A percentile compares a stretch with the other conserved stretches of the same genome.
These are phyloP conservation scores for Leishmania major DNA, from an alignment of 208 protist genomes.

Conservation along the genomic window DNA sequence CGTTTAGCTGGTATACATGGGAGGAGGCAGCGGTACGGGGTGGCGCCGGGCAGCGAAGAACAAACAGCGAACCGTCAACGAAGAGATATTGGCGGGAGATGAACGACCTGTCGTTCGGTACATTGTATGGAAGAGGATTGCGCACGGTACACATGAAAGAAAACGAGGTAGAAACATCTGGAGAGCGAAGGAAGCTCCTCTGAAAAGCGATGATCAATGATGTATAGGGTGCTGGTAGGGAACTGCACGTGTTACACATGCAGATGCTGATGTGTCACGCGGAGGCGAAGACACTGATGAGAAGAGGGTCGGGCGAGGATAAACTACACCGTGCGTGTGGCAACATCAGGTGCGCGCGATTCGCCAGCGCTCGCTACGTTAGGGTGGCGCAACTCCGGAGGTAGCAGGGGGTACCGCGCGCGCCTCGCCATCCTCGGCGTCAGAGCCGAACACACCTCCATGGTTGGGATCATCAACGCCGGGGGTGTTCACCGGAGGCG, in stretches of 20 bases:
- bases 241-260: background rate
- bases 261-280: background rate
- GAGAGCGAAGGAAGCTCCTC: background rate
- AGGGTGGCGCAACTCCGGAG: background rate
- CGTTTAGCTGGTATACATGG: background rate
- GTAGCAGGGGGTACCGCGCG: background rate
- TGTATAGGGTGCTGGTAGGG: background rate
- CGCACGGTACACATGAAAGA: background rate
- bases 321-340: background rate
- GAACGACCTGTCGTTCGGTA: background rate
- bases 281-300: background rate
- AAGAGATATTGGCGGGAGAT: background rate
- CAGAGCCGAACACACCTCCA: background rate
- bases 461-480: background rate
- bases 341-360: background rate
- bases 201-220: background rate
- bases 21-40: background rate
- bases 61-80: background rate
- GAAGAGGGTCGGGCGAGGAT: background rate
- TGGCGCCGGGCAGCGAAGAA: background rate
- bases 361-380: too few relatives aligned
- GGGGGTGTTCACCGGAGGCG: background rate
- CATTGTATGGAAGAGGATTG: constrained; percentile 3
- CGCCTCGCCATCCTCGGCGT: background rate
- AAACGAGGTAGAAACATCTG: background rate